Base-by-base conservation (phyloP, 805 yeast genomes). In the Wickerhamiella domercqiae region DNA sequence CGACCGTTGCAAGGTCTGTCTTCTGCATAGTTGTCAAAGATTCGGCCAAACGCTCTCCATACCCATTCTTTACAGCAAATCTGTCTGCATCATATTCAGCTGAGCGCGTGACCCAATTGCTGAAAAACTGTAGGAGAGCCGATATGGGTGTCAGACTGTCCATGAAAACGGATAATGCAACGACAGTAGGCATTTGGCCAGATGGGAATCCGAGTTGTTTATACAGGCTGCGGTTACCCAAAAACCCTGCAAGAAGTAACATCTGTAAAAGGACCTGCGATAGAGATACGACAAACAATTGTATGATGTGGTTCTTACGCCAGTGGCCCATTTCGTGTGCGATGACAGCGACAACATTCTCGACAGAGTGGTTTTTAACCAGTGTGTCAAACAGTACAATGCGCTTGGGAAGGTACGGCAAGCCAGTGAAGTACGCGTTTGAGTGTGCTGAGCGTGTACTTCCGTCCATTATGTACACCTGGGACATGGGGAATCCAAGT, bases 271-370 rank as follows among this genome's bases (percentile, higher is more conserved):
- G 71, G 37, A 76, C 57, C 48, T 80, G 80, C 4, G 62, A 55
- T 58, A 82, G 86, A 34, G 73, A 64, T 44, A 76, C 68, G 4
- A 69, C 51, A 51, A 90, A 60, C 67, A 78, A 70, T 54, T 75
- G 75, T n/a, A 86, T 64, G 43, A 86, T 78, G 58, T 90, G 99
- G 41, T 78, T 75, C 56, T 79, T 68, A 50, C 78, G 76, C 99
- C 99, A 90, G 58, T 90, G 99, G 36, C 99, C 99, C 48, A 90
- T 78, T 63, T 90, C 99, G 55, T 90, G 99, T n/a, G 94, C 97
- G 46, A 87, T 67, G 1, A 90, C 94, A 37, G 97, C 96, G 37
- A 84, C 82, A 29, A 84, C 81, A 59, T 90, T 93, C 31, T 68
- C 70, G 21, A 72, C 69, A 21, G 84, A 61, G 24, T 84, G 75